Evolutionary conservation across 139 green algal genomes (phyloP), one percentile per base, ranked within the genome.

Genomic region (Volvox africanus): DNA sequence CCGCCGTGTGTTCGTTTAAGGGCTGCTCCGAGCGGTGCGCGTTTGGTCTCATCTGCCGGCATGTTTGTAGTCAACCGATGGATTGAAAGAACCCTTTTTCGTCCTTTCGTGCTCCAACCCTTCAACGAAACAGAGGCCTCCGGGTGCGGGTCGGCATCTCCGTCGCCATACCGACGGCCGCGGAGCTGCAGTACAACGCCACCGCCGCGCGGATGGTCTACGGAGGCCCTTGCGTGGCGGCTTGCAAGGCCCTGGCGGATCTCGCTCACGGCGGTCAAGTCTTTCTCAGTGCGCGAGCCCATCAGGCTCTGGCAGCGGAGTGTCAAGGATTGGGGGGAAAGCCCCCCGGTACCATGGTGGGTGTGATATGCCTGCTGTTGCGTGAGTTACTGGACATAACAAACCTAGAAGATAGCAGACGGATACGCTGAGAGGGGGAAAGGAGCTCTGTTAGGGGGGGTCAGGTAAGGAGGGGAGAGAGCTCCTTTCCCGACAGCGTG

Each of bases 141-240:
- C 62, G 83, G 30, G 83, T 88, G 21, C 83, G 83, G 0, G 83
- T 88, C 9, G 83, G 83, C 35, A 76, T 88, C 67, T 62, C 65
- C 0, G 35, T 37, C 1, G 33, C 67, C 35, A 16, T 78, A 26
- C 83, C 67, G 12, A 80, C 83, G 14, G 67, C 35, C 67, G 83
- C 83, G 21, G 83, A 88, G 67, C 22, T 88, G 83, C 67, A 67
- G 62, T 88, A 80, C 67, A 88, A 88, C 35, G 24, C 83, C 35
- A 62, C 67, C 35, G 65, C 83, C 21, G 83, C 83, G 24, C 83
- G 83, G 65, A 88, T 88, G 65, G 83, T 88, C 35, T 76, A 78
- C n/a, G 83, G 83, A 35, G 83, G 83, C 2, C 65, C 83, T 3
- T n/a, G 65, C 24, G 35, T 88, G 83, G 65, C 35, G 5, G 83